Percentiles rank a stretch among this genome's conserved stretches.
phyloP scores from a whole-genome alignment of 345 rosid species.

The Capsella bursapastoris region DNA sequence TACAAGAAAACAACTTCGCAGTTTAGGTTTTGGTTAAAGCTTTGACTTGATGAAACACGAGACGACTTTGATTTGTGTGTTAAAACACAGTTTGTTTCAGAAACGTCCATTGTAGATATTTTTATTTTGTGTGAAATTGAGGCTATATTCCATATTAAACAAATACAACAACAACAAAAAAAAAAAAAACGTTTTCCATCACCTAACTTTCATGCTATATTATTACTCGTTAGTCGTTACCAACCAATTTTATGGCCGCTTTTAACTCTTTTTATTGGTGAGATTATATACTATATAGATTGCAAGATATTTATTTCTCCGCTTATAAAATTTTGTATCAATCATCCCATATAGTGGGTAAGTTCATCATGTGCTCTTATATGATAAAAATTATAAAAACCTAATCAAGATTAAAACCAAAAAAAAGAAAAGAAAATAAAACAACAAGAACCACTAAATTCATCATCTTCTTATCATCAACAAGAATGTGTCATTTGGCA shows the following conservation, averaged over 20 bases:
- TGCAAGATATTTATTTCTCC: neutral
- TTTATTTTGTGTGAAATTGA: neutral
- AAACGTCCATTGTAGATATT: neutral
- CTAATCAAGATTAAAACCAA: neutral
- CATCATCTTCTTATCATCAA: slow-evolving; percentile 43
- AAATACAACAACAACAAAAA: neutral
- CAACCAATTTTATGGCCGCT: slow-evolving; percentile 23
- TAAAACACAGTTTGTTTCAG: neutral
- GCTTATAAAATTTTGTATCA: neutral
- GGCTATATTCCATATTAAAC: neutral
- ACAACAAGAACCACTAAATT: slow-evolving; percentile 32
- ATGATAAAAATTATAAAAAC: neutral
- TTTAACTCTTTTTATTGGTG: slow-evolving; percentile 20
- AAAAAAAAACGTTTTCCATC: slow-evolving; percentile 1
- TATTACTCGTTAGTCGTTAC: slow-evolving; percentile 26
- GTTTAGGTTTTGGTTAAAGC: neutral
- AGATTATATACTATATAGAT: neutral
- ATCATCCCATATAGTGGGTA: neutral
- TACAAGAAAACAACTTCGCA: neutral
- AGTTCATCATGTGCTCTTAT: neutral
- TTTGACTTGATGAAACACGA: slow-evolving; percentile 23
- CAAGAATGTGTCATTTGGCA: slow-evolving; percentile 20
- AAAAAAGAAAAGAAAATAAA: neutral
- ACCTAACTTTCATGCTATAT: slow-evolving; percentile 26
- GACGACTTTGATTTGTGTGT: slow-evolving; percentile 12